Base-by-base conservation (phyloP, 2,329 filamentous ascomycete genomes). In the Pseudocercospora pini-densiflorae region DNA sequence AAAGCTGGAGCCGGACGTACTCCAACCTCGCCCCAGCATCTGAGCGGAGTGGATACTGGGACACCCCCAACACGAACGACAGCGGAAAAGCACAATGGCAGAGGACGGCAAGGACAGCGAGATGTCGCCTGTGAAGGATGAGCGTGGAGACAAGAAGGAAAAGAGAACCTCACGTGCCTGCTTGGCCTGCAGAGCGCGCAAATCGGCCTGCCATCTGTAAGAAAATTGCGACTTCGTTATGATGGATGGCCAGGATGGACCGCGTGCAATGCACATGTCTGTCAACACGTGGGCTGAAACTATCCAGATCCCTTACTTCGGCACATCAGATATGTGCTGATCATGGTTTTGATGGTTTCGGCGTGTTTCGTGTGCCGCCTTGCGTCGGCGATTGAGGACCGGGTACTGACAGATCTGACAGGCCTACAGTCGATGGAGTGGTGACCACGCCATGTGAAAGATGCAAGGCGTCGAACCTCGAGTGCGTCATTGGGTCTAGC, bases 391-490 rank as follows among this genome's bases (percentile, higher is more conserved):
- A 61, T 61, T 53, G 59, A 51, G 57, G 12, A 43, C 55, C 55
- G 55, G 55, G 43, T 40, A 62, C 47, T 62, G 47, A 55, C 27
- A 24, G 49, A 14, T 51, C 43, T 62, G 29, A 19, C 66, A 77
- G 72, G 79, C 81, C 74, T 74, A 82, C 72, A 74, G 77, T 74
- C 79, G 84, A 81, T 78, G 85, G 76, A 76, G 80, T 78, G 76
- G 83, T 74, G 76, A 82, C 75, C 73, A 83, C 80, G 29, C 87
- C 87, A 27, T 89, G 87, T 70, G 82, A 86, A 60, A 80, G 87
- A 62, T 89, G 87, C 76, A 82, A 85, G 68, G 83, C 84, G 70
- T 86, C 88, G 68, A 80, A 82, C 64, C 84, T 85, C 61, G 85
- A 88, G 67, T 89, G 87, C 74, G 81, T 88, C 27, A 63, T 68